Conservation (phyloP, 192 early-diverging fungal genomes). For the Coemansia sp. region DNA sequence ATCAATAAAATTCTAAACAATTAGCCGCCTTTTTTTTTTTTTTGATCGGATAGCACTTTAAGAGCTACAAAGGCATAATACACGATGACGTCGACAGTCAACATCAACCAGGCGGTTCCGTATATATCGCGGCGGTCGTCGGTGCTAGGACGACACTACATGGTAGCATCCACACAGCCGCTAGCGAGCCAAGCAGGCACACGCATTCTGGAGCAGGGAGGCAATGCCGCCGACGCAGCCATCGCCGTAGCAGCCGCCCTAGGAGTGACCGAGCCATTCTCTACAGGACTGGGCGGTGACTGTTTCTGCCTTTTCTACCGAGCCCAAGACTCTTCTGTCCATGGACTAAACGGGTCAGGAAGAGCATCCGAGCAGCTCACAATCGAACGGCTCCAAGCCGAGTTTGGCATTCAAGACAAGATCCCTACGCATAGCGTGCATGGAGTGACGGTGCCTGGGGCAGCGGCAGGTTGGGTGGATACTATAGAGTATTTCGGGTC, state of each 20-base stretch:
- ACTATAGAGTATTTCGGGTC: slow-evolving; percentile 63
- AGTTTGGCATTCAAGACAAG: slow-evolving; percentile 19
- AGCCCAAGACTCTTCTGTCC: slow-evolving; percentile 55
- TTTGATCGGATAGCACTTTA: no score
- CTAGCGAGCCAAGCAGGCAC: slow-evolving; percentile 68
- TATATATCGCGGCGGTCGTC: slow-evolving; percentile 54
- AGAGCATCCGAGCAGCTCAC: slow-evolving; percentile 59
- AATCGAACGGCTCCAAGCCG: slow-evolving; percentile 43
- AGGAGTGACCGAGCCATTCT: slow-evolving; percentile 68
- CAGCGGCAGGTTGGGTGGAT: slow-evolving; percentile 73
- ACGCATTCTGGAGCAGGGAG: slow-evolving; percentile 60
- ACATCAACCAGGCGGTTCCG: slow-evolving; percentile 13
- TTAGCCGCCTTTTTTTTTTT: no score
- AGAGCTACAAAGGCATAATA: not conserved
- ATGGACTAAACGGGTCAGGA: slow-evolving; percentile 64
- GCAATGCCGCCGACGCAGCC: slow-evolving; percentile 77
- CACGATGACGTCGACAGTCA: slow-evolving; percentile 30
- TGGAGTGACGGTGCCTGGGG: slow-evolving; percentile 69
- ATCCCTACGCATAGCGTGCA: slow-evolving; percentile 51
- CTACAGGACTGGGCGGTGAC: slow-evolving; percentile 79
- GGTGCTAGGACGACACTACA: slow-evolving; percentile 60
- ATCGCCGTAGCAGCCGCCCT: slow-evolving; percentile 68
- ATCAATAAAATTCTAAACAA: not conserved
- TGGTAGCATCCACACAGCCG: slow-evolving; percentile 69
- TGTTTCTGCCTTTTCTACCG: slow-evolving; percentile 76